Conservation (phyloP, 1,284 basidiomycete genomes). For the Cystobasidium pallidum region DNA sequence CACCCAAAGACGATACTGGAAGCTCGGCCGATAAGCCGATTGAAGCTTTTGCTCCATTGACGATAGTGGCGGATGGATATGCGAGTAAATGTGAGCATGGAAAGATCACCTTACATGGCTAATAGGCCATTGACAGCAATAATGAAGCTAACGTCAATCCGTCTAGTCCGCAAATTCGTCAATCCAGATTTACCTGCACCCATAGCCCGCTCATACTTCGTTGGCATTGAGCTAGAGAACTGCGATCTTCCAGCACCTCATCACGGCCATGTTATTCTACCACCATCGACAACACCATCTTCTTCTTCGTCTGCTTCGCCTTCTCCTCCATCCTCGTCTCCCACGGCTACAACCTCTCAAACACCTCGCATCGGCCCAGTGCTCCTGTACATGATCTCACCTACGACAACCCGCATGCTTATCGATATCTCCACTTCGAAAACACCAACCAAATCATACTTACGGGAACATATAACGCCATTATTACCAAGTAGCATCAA, state of each 20-base stretch:
- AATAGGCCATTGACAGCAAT: neutral
- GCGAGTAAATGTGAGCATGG: slow-evolving; percentile 69
- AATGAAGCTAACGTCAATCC: neutral
- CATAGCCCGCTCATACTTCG: slow-evolving; percentile 73
- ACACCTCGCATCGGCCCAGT: slow-evolving; percentile 71
- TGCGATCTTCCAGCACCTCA: slow-evolving; percentile 75
- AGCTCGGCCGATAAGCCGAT: slow-evolving; percentile 54
- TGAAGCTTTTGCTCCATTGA: slow-evolving; percentile 69
- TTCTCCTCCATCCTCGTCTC: slow-evolving; percentile 30
- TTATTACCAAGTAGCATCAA: slow-evolving; percentile 75
- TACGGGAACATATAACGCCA: slow-evolving; percentile 72
- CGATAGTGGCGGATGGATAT: slow-evolving; percentile 91
- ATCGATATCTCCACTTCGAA: slow-evolving; percentile 58
- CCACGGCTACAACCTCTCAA: slow-evolving; percentile 1
- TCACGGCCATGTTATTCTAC: slow-evolving; percentile 81
- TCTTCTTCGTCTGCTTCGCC: slow-evolving; percentile 46
- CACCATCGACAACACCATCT: slow-evolving; percentile 46
- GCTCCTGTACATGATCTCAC: slow-evolving; percentile 82
- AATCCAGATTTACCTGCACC: slow-evolving; percentile 60
- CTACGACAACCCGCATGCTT: slow-evolving; percentile 81
- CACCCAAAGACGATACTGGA: slow-evolving; percentile 53
- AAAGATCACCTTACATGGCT: no score
- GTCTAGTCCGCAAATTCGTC: slow-evolving; percentile 60
- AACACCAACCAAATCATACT: slow-evolving; percentile 63
- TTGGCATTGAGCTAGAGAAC: slow-evolving; percentile 77